These are phyloP conservation scores for Chimonanthus praecox DNA, from an alignment of 164 flowering plant species.

Conservation along the genomic window DNA sequence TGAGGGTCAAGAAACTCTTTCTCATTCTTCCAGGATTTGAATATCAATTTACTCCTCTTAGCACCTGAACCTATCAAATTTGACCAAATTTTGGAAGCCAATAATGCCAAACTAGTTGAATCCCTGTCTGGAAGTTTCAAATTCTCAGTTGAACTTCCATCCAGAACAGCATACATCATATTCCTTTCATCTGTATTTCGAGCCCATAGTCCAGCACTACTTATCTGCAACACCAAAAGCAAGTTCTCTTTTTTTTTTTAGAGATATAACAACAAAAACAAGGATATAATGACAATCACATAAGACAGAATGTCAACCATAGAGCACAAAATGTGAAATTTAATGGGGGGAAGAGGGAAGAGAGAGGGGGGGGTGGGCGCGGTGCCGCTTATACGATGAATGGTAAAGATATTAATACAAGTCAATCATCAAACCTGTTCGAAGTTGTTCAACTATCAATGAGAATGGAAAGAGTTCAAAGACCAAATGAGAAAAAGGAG, in stretches of 20 bases:
- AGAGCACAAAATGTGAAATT: background rate
- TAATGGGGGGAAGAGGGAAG: background rate
- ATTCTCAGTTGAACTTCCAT: constrained; percentile 17
- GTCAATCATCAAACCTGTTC: background rate
- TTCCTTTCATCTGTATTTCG: constrained; percentile 34
- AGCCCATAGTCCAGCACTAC: constrained; percentile 76
- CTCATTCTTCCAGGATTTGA: constrained; percentile 54
- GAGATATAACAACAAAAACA: background rate
- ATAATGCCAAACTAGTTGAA: constrained; percentile 41
- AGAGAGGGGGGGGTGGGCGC: no score
- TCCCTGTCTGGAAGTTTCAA: constrained; percentile 30
- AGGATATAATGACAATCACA: background rate
- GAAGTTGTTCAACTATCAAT: background rate
- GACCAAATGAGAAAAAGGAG: background rate
- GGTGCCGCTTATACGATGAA: no score
- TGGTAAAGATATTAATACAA: background rate
- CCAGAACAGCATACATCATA: constrained; percentile 21
- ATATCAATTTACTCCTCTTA: constrained; percentile 42
- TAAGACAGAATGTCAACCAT: background rate
- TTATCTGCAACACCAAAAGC: constrained; percentile 50
- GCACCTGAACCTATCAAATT: constrained; percentile 58
- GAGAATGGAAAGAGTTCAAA: background rate
- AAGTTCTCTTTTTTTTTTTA: background rate
- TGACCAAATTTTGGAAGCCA: constrained; percentile 53
- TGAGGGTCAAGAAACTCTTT: constrained; percentile 46